Evolutionary conservation across 768 basidiomycete species (phyloP), one percentile per base, ranked within the genome.

Genomic region (Strobilomyces dryophilus): DNA sequence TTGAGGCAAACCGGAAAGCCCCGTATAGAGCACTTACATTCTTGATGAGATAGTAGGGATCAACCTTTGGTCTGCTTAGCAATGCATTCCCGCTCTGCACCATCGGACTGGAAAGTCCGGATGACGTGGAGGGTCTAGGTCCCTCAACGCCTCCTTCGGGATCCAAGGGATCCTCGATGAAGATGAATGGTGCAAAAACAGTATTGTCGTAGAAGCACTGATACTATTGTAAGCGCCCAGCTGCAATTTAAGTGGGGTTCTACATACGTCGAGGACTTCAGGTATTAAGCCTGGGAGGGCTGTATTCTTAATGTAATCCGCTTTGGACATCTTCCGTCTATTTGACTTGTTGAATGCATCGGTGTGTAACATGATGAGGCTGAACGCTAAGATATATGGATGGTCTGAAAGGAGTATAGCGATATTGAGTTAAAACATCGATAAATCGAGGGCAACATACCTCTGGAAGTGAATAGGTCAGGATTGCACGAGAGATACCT

Each of bases 271-370:
- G 49, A 99, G 76, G 26, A 97, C 82, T 63, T 94, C 86, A 4
- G 84, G 77, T 20, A 83, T 75, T 35, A 95, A 79, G 4, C 95
- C 94, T 8, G 93, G 89, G 54, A 98, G 78, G 36, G 80, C 77
- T 0, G 95, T 95, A 62, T 99, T 99, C 73, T 84, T 89, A 62
- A 98, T 76, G 65, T 98, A 99, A 65, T 95, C 95, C 2, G 83
- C 77, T 68, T 95, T 98, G 35, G 87, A 83, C 97, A 99, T 99
- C 74, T 98, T 98, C 48, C 84, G 86, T 73, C 89, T 98, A 73
- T 98, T 98, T 57, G 91, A 92, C 71, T 88, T 91, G 73, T 99
- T 99, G 78, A 98, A 98, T 6, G 88, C 91, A 66, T 99, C 97
- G 17, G 97, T 99, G 66, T 98, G 95, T 46, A 98, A 76, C 95